Conservation (phyloP, 352 stramenopile species). For the Lagenidium sp. region DNA sequence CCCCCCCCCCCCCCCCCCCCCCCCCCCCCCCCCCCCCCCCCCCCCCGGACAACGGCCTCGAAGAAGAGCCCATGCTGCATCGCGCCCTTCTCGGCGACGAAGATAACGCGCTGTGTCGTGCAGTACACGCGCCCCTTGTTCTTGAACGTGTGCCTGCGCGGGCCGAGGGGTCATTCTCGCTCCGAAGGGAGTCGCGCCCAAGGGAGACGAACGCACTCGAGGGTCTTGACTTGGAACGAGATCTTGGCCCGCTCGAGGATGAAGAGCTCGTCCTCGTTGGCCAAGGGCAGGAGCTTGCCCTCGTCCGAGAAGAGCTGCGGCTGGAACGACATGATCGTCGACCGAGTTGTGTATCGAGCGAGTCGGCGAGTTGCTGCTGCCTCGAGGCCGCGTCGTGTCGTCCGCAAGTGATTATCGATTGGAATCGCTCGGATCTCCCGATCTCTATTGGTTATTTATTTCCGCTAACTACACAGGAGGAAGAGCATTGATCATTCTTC, state of each 20-base stretch:
- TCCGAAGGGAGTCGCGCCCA: too few species aligned
- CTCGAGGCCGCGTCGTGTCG: too few species aligned
- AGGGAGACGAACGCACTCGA: slow-evolving; percentile 32
- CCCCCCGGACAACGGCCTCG: slow-evolving; percentile 64
- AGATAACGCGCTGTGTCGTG: slow-evolving; percentile 81
- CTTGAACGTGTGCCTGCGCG: slow-evolving; percentile 43
- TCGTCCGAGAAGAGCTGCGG: slow-evolving; percentile 63
- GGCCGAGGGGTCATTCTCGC: not conserved
- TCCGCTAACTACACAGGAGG: too few species aligned
- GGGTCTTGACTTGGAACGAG: slow-evolving; percentile 58
- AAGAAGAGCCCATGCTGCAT: slow-evolving; percentile 63
- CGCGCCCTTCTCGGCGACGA: slow-evolving; percentile 61
- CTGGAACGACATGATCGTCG: slow-evolving; percentile 83
- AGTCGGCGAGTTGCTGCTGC: too few species aligned
- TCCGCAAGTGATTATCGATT: not conserved
- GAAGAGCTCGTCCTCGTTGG: slow-evolving; percentile 75
- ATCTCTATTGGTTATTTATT: too few species aligned
- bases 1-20: too few species aligned
- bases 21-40: too few species aligned
- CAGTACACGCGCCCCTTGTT: slow-evolving; percentile 78
- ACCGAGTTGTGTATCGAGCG: too few species aligned
- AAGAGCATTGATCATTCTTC: too few species aligned
- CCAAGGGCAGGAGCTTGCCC: slow-evolving; percentile 64
- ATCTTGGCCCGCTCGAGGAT: slow-evolving; percentile 76
- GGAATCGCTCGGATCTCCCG: too few species aligned